phyloP scores from a whole-genome alignment of 2,329 filamentous ascomycete species.

The Lomentospora prolificans region DNA sequence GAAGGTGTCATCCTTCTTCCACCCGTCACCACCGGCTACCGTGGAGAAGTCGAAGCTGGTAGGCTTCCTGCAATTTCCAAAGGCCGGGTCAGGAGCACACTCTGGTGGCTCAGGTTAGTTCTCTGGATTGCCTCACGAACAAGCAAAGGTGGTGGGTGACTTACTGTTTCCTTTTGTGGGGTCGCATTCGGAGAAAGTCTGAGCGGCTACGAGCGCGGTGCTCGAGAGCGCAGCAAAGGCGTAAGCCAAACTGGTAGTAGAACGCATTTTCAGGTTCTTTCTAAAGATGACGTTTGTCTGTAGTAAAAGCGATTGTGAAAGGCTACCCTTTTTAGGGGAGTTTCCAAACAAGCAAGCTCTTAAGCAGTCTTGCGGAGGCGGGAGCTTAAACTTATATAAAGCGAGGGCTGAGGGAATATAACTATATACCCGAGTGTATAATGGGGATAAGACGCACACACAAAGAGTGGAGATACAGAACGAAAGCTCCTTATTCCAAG shows the following conservation, averaged over 20 bases:
- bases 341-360: no score
- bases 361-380: no score
- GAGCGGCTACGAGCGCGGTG: conserved; percentile 38
- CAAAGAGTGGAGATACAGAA: no score
- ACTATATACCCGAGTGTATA: no score
- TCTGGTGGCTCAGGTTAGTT: conserved; percentile 10
- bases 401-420: no score
- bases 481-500: no score
- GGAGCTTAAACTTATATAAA: no score
- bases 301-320: neutral
- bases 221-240: conserved; percentile 28
- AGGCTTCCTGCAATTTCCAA: conserved; percentile 27
- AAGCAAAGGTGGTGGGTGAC: neutral
- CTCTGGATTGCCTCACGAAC: no score
- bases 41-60: conserved; percentile 56
- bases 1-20: conserved; percentile 13
- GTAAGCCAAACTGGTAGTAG: conserved; percentile 36
- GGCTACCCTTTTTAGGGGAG: no score
- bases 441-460: no score
- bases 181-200: conserved; percentile 47
- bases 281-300: neutral
- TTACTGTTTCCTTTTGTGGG: conserved; percentile 22
- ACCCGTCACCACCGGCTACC: conserved; percentile 35
- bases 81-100: conserved; percentile 56
- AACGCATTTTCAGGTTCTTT: conserved; percentile 17